A percentile compares a stretch with the other conserved stretches of the same genome.
These are phyloP conservation scores for Cichorium intybus DNA, from an alignment of 140 eudicot species.

Conservation along the genomic window DNA sequence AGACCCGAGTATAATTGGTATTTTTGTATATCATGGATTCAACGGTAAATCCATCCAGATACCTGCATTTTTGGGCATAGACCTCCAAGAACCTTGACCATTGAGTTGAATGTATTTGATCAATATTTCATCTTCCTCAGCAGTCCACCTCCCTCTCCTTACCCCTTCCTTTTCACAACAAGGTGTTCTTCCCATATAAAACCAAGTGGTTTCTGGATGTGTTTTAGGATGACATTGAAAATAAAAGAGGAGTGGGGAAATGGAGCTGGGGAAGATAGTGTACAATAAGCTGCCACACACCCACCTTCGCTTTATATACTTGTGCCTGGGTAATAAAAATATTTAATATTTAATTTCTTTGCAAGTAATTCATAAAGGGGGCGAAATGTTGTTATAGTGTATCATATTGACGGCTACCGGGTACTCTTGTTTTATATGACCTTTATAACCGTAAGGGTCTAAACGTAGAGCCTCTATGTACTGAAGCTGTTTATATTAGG, in stretches of 20 bases:
- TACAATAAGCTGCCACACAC: background rate
- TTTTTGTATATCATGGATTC: background rate
- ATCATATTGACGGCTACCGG: background rate
- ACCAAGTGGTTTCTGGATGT: background rate
- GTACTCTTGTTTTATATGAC: background rate
- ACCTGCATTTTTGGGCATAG: conserved; percentile 85
- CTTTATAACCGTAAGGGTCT: background rate
- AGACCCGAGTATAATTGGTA: background rate
- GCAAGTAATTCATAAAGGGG: background rate
- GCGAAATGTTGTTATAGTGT: background rate
- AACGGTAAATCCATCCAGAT: background rate
- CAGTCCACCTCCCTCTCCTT: conserved; percentile 83
- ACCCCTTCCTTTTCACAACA: conserved; percentile 88
- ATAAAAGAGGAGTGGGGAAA: background rate
- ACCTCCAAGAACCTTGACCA: conserved; percentile 95
- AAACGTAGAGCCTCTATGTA: background rate
- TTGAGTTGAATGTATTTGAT: conserved; percentile 59
- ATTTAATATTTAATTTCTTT: background rate
- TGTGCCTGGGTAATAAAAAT: background rate
- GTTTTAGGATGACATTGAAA: background rate
- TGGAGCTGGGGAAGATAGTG: background rate
- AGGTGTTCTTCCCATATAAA: conserved; percentile 75
- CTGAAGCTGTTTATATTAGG: too few relatives aligned
- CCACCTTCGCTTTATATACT: background rate
- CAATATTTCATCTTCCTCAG: conserved; percentile 73